phyloP scores from a whole-genome alignment of 139 green algal species.

The Axilococcus clingmanii region DNA sequence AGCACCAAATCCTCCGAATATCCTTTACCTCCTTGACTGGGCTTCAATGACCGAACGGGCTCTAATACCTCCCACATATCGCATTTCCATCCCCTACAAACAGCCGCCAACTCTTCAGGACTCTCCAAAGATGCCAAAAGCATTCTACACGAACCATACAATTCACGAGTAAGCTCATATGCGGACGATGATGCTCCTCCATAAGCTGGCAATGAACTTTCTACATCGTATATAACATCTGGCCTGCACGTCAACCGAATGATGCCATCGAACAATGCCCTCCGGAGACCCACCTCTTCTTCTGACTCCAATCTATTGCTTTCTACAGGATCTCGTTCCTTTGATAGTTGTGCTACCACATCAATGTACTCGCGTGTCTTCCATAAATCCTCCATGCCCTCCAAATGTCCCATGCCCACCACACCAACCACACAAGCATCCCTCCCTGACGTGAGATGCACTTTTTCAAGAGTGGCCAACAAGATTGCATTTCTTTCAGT shows the following conservation, averaged over 20 bases:
- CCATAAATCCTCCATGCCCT: conserved; percentile 21
- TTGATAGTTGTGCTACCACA: conserved; percentile 2
- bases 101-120: conserved; percentile 20
- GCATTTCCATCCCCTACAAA: conserved; percentile 29
- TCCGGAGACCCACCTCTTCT: conserved; percentile 13
- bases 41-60: conserved; percentile 14
- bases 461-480: conserved; percentile 13
- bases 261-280: conserved; percentile 27
- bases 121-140: conserved; percentile 26
- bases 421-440: conserved; percentile 21
- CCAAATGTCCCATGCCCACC: conserved; percentile 22
- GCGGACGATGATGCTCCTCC: neutral
- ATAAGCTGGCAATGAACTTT: conserved; percentile 10
- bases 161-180: conserved; percentile 18
- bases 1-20: conserved; percentile 22
- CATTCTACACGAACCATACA: conserved; percentile 33
- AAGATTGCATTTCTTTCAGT: conserved; percentile 23
- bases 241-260: conserved; percentile 23
- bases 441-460: neutral
- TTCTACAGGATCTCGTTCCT: neutral
- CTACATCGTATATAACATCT: conserved; percentile 28
- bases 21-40: conserved; percentile 23
- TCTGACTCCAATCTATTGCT: neutral
- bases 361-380: neutral
- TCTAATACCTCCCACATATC: conserved; percentile 29